A percentile compares a stretch with the other conserved stretches of the same genome.
Evolutionary conservation across 139 green algal genomes (phyloP).

Genomic region (Diplosphaera chodatii): DNA sequence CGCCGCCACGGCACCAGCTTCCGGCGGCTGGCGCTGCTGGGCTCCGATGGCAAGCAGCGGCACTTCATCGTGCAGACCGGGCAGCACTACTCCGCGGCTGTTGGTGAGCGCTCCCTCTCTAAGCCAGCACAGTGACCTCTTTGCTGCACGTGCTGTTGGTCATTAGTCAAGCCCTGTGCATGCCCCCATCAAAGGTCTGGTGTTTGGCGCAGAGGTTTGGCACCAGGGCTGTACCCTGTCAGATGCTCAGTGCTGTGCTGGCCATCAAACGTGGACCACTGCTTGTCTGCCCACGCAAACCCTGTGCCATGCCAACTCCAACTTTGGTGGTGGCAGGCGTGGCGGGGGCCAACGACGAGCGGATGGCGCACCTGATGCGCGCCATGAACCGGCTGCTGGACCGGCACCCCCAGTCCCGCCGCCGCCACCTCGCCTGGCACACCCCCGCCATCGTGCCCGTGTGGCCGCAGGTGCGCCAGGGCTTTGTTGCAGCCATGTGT

Average conservation of each 20-base stretch:
- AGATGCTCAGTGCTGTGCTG: too few species aligned
- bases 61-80: constrained; percentile 85
- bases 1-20: constrained; percentile 70
- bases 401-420: constrained; percentile 58
- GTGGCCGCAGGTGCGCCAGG: constrained; percentile 62
- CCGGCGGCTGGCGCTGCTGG: constrained; percentile 74
- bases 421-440: constrained; percentile 65
- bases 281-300: too few species aligned
- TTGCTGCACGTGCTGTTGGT: too few species aligned
- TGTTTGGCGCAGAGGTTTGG: too few species aligned
- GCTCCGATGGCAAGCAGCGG: constrained; percentile 69
- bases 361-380: constrained; percentile 64
- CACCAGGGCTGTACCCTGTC: too few species aligned
- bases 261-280: too few species aligned
- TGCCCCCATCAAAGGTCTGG: too few species aligned
- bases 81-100: constrained; percentile 39
- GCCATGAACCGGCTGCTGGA: constrained; percentile 79
- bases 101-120: neutral
- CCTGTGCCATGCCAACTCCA: too few species aligned
- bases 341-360: constrained; percentile 55
- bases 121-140: neutral
- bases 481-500: too few species aligned
- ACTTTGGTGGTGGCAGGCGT: neutral
- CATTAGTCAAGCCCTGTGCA: too few species aligned
- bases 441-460: constrained; percentile 81